Percentiles rank a stretch among this genome's conserved stretches.
phyloP scores from a whole-genome alignment of 2,329 filamentous ascomycete species.

The Plectosphaerella cucumerina region DNA sequence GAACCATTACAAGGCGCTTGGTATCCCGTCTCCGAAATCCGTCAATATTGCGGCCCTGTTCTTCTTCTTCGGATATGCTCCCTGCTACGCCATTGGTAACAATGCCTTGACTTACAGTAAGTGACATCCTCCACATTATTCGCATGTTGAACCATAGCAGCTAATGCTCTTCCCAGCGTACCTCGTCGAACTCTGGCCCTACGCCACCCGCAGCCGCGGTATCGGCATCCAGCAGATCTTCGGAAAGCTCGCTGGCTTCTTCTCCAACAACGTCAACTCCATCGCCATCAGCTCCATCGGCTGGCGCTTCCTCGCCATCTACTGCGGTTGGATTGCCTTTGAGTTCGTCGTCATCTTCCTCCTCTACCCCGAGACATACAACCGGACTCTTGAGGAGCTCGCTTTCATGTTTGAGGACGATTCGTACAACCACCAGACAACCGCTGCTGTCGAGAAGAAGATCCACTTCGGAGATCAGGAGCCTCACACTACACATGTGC shows the following conservation, averaged over 20 bases:
- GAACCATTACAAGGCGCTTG: conserved; percentile 12
- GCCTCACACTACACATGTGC: background rate
- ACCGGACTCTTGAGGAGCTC: conserved; percentile 65
- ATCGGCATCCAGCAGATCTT: conserved; percentile 45
- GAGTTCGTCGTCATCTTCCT: conserved; percentile 58
- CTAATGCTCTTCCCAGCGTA: conserved; percentile 29
- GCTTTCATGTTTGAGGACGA: conserved; percentile 33
- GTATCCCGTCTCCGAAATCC: conserved; percentile 4
- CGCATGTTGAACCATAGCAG: background rate
- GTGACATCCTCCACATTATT: conserved; percentile 2
- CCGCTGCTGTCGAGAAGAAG: conserved; percentile 33
- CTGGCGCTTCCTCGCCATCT: conserved; percentile 16
- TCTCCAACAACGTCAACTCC: conserved; percentile 18
- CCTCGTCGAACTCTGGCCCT: conserved; percentile 56
- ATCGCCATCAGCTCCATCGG: conserved; percentile 12
- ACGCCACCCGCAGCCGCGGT: conserved; percentile 47
- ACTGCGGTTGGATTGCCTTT: conserved; percentile 17
- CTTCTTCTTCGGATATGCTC: conserved; percentile 51
- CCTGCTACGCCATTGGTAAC: conserved; percentile 55
- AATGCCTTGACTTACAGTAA: conserved; percentile 55
- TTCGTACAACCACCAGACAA: conserved; percentile 28
- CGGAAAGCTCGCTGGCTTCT: conserved; percentile 20
- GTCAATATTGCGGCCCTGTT: conserved; percentile 38
- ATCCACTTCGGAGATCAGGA: background rate
- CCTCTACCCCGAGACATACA: conserved; percentile 72